These are phyloP conservation scores for Alopecurus myosuroides DNA, from an alignment of 176 grass and related monocot genomes.

Conservation along the genomic window DNA sequence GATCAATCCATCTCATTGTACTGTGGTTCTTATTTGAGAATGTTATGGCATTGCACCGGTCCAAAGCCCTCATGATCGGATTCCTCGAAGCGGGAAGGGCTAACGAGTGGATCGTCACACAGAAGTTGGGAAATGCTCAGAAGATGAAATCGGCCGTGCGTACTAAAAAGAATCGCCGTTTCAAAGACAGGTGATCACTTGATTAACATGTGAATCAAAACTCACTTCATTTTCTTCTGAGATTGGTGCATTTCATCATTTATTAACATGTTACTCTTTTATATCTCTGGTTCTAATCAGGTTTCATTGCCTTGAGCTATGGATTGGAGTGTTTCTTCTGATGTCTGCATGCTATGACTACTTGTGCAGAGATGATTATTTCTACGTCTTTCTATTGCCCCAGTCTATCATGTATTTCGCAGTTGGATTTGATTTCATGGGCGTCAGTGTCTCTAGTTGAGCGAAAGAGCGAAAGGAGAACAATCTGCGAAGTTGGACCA, in stretches of 20 bases:
- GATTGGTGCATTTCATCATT: neutral
- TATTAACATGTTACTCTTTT: neutral
- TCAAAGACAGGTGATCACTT: slow-evolving; percentile 46
- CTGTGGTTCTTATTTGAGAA: slow-evolving; percentile 72
- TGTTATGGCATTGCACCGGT: slow-evolving; percentile 61
- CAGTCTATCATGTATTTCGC: slow-evolving; percentile 55
- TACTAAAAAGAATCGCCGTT: neutral
- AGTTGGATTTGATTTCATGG: slow-evolving; percentile 53
- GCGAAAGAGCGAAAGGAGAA: neutral
- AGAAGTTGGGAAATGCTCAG: slow-evolving; percentile 51
- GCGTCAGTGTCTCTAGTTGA: slow-evolving; percentile 23
- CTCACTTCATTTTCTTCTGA: neutral
- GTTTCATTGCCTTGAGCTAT: slow-evolving; percentile 47
- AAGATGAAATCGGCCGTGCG: slow-evolving; percentile 36
- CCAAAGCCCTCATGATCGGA: slow-evolving; percentile 63
- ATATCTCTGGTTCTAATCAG: slow-evolving; percentile 11
- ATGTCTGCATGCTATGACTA: slow-evolving; percentile 41
- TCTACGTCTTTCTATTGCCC: slow-evolving; percentile 55
- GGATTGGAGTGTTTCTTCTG: slow-evolving; percentile 35
- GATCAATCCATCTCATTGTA: slow-evolving; percentile 60
- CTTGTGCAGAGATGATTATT: slow-evolving; percentile 36
- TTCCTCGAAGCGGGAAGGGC: slow-evolving; percentile 55
- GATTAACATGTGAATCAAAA: neutral
- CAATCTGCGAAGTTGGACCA: neutral
- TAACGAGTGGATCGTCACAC: slow-evolving; percentile 82